Base-by-base conservation (phyloP, 2,329 filamentous ascomycete genomes). In the Biscogniauxia sp. region DNA sequence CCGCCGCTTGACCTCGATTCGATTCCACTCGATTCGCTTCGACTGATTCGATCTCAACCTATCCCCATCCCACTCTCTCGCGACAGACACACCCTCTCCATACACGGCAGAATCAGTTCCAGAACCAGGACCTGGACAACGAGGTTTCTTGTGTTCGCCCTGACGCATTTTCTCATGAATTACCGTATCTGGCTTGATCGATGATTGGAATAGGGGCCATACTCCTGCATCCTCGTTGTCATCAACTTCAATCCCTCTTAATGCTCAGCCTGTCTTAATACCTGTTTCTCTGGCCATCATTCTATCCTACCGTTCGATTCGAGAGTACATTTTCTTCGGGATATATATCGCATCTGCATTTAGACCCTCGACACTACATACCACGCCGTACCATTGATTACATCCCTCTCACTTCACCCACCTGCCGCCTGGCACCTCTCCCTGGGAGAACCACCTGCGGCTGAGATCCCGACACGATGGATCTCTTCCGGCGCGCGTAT, bases 401-500 rank as follows among this genome's bases (percentile, higher is more conserved):
- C 37, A 45, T 15, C 37, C 37, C 17, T 6, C 37, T 45, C 1
- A 52, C n/a, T 9, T 17, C 11, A n/a, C 20, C 23, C 5, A 23
- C 19, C 25, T 20, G 25, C 17, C 49, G 50, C 19, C 50, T 51
- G 19, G 19, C 20, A 51, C 50, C 19, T 51, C 50, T 54, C 20
- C 11, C 25, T 49, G 53, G 60, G 53, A 26, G 54, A 53, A 56
- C 11, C 4, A 32, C 58, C 56, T 61, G 61, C 61, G 52, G 57
- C 51, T 53, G 58, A 53, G 61, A 61, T 61, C 65, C 56, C 56
- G 54, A 53, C 63, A 63, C 58, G 73, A 87, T 86, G 84, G 84
- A 87, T 80, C 74, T 86, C 72, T 78, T 86, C 69, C 78, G 82
- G 70, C 82, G 84, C 72, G 82, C 82, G 65, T 79, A 79, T 64